phyloP scores from a whole-genome alignment of 148 eudicot genomes.

The Chenopodium suecicum region DNA sequence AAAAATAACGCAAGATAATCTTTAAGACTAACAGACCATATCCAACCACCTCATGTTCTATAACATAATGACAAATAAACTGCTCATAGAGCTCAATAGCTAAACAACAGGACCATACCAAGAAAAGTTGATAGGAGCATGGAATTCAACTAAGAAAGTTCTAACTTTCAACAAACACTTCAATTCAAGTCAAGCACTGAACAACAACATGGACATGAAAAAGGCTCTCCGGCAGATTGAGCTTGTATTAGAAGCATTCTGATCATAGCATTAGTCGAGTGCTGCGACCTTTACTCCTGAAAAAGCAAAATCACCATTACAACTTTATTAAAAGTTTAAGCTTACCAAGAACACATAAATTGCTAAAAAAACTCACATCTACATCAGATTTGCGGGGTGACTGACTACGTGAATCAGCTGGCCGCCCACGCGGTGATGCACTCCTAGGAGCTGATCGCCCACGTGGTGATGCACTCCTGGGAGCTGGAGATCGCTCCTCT shows the following conservation, averaged over 20 bases:
- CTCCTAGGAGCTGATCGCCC: constrained; percentile 45
- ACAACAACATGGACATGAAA: constrained; percentile 27
- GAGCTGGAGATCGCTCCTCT: constrained; percentile 50
- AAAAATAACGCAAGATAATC: background rate
- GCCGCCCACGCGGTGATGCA: constrained; percentile 33
- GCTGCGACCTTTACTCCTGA: constrained; percentile 42
- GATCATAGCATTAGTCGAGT: background rate
- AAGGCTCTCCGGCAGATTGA: constrained; percentile 20
- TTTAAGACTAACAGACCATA: background rate
- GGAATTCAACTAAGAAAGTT: constrained; percentile 39
- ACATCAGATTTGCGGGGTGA: constrained; percentile 80
- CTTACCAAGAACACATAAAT: background rate
- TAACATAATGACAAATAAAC: constrained; percentile 21
- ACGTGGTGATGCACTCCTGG: constrained; percentile 40
- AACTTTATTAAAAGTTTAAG: background rate
- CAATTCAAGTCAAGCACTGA: constrained; percentile 29
- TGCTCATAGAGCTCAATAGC: background rate
- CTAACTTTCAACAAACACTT: constrained; percentile 25
- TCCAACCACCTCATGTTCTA: constrained; percentile 13
- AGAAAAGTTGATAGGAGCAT: constrained; percentile 32
- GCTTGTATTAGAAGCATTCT: constrained; percentile 1
- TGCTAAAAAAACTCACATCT: constrained; percentile 53
- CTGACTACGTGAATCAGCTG: constrained; percentile 70
- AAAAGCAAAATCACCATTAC: background rate
- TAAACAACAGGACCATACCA: constrained; percentile 45